A percentile compares a stretch with the other conserved stretches of the same genome.
Evolutionary conservation across 352 stramenopile genomes (phyloP).

Genomic region (Pythium rhizo-oryzae): DNA sequence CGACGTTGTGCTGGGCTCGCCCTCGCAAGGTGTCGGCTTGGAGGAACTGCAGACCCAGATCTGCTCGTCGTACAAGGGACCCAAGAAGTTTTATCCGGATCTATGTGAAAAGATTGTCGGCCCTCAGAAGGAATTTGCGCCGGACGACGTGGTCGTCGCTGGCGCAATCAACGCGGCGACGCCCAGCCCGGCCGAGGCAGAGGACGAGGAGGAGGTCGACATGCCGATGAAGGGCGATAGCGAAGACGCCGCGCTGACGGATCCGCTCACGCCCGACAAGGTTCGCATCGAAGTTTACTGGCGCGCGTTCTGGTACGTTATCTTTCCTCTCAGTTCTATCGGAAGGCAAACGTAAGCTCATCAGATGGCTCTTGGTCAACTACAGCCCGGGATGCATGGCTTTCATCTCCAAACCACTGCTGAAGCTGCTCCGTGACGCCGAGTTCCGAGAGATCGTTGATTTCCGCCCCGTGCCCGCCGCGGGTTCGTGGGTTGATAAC

Average conservation of each 20-base stretch:
- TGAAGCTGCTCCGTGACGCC: slow-evolving; percentile 61
- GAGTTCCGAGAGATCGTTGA: slow-evolving; percentile 79
- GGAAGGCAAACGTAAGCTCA: too few species aligned
- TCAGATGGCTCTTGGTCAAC: too few species aligned
- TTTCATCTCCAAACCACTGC: slow-evolving; percentile 66
- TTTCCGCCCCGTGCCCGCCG: slow-evolving; percentile 70
- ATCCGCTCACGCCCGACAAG: slow-evolving; percentile 34
- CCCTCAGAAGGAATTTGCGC: slow-evolving; percentile 53
- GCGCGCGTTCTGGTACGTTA: slow-evolving; percentile 76
- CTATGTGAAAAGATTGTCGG: slow-evolving; percentile 58
- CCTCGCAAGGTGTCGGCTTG: slow-evolving; percentile 57
- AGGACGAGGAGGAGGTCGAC: slow-evolving; percentile 31
- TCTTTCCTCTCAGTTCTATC: background rate
- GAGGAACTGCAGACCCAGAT: slow-evolving; percentile 60
- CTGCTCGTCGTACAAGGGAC: slow-evolving; percentile 69
- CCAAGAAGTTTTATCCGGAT: slow-evolving; percentile 62
- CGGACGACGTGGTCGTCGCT: slow-evolving; percentile 32
- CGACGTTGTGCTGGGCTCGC: slow-evolving; percentile 57
- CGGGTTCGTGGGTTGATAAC: slow-evolving; percentile 57
- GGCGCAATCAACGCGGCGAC: background rate
- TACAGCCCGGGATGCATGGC: slow-evolving; percentile 69
- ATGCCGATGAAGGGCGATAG: slow-evolving; percentile 32
- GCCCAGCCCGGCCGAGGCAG: slow-evolving; percentile 1
- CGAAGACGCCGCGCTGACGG: slow-evolving; percentile 13
- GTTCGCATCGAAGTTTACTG: slow-evolving; percentile 76